phyloP scores from a whole-genome alignment of 2,329 filamentous ascomycete species.

The Scopulariopsis brevicaulis region DNA sequence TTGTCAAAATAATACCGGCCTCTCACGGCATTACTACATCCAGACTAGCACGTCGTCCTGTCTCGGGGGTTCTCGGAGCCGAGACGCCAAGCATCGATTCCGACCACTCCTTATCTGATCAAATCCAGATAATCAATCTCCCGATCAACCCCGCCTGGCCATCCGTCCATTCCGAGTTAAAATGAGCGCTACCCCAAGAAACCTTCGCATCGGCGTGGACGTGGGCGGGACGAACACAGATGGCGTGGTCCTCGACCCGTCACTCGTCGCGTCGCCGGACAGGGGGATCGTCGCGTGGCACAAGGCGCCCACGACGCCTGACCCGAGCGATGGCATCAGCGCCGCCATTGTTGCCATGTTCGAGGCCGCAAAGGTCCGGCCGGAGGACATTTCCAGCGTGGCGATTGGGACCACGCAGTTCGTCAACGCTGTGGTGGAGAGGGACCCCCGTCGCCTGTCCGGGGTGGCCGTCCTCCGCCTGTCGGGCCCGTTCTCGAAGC shows the following conservation, averaged over 20 bases:
- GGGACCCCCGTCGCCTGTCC: conserved; percentile 33
- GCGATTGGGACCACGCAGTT: conserved; percentile 47
- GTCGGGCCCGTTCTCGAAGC: conserved; percentile 35
- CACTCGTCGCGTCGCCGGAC: conserved; percentile 17
- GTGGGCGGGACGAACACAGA: conserved; percentile 42
- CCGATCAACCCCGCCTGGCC: no score
- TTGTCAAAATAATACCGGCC: no score
- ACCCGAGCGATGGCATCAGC: conserved; percentile 33
- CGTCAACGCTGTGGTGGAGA: conserved; percentile 45
- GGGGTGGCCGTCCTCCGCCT: conserved; percentile 42
- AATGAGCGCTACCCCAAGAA: no score
- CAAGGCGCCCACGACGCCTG: conserved; percentile 34
- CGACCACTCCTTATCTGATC: no score
- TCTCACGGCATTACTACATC: no score
- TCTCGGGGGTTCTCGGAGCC: no score
- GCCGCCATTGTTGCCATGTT: conserved; percentile 32
- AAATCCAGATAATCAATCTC: no score
- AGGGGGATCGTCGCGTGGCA: conserved; percentile 38
- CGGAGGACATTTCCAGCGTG: conserved; percentile 30
- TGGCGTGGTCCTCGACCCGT: conserved; percentile 35
- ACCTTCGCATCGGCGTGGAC: conserved; percentile 30
- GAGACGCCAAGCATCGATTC: no score
- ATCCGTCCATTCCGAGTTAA: no score
- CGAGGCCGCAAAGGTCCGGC: conserved; percentile 15
- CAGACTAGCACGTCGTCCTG: no score